Percentiles rank a stretch among this genome's conserved stretches.
These are phyloP conservation scores for Geum urbanum DNA, from an alignment of 306 rosid genomes.

Conservation along the genomic window DNA sequence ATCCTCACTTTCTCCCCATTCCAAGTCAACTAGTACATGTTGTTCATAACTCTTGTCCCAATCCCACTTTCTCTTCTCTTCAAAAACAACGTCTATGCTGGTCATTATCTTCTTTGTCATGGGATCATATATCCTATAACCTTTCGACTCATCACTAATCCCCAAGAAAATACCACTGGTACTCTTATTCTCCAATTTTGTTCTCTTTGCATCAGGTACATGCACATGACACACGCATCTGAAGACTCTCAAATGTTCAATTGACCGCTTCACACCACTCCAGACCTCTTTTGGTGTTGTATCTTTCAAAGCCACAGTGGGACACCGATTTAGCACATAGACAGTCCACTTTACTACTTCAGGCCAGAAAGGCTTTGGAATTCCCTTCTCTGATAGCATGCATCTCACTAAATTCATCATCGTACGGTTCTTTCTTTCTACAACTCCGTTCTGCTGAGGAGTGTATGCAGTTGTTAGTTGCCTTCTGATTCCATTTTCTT, in stretches of 20 bases:
- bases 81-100: background rate
- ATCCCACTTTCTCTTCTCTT: background rate
- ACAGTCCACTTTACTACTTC: background rate
- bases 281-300: background rate
- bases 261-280: background rate
- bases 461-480: background rate
- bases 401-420: background rate
- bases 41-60: background rate
- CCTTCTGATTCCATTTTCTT: background rate
- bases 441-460: conserved; percentile 7
- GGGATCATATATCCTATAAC: background rate
- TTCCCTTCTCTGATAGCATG: background rate
- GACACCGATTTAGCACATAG: background rate
- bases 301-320: background rate
- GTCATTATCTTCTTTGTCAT: no score
- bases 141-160: background rate
- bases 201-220: background rate
- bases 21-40: no score
- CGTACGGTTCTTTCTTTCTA: background rate
- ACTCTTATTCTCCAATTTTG: background rate
- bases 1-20: no score
- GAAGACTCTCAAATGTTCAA: background rate
- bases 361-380: background rate
- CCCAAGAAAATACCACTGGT: background rate
- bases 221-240: background rate